Conservation (phyloP, 1,284 basidiomycete species). For the Papiliotrema terrestris region DNA sequence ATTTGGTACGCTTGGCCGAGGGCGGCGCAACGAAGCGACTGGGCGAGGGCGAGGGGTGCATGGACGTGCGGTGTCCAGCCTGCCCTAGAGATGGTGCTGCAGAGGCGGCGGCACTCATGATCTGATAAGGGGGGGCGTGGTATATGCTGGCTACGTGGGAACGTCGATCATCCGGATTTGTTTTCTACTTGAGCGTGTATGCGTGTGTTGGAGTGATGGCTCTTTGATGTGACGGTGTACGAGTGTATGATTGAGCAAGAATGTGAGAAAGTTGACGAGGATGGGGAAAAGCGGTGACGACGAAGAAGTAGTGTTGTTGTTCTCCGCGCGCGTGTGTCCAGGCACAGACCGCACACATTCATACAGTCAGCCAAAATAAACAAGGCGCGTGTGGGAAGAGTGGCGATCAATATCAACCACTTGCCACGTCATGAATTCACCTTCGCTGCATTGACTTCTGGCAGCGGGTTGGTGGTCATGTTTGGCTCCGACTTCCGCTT, state of each 20-base stretch:
- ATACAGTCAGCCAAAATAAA: too few relatives aligned
- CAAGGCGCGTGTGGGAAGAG: too few relatives aligned
- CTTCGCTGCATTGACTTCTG: too few relatives aligned
- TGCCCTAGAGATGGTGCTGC: not conserved
- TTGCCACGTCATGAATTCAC: too few relatives aligned
- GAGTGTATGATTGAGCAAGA: too few relatives aligned
- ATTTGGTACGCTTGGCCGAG: conserved; percentile 33
- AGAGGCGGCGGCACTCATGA: not conserved
- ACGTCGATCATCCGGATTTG: not conserved
- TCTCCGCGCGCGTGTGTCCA: too few relatives aligned
- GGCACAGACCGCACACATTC: too few relatives aligned
- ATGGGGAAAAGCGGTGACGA: too few relatives aligned
- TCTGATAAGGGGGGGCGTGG: not conserved
- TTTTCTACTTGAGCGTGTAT: not conserved
- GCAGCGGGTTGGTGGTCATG: not conserved
- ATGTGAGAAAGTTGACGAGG: too few relatives aligned
- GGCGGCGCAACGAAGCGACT: conserved; percentile 7
- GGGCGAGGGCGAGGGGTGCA: conserved; percentile 10
- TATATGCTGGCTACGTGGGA: not conserved
- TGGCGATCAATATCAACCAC: too few relatives aligned
- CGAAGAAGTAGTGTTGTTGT: too few relatives aligned
- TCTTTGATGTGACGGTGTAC: not conserved
- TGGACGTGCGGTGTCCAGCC: not conserved
- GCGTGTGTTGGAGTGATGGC: not conserved
- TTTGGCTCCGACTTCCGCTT: not conserved